Evolutionary conservation across 768 basidiomycete species (phyloP), one percentile per base, ranked within the genome.

Genomic region (Mycena galopus): DNA sequence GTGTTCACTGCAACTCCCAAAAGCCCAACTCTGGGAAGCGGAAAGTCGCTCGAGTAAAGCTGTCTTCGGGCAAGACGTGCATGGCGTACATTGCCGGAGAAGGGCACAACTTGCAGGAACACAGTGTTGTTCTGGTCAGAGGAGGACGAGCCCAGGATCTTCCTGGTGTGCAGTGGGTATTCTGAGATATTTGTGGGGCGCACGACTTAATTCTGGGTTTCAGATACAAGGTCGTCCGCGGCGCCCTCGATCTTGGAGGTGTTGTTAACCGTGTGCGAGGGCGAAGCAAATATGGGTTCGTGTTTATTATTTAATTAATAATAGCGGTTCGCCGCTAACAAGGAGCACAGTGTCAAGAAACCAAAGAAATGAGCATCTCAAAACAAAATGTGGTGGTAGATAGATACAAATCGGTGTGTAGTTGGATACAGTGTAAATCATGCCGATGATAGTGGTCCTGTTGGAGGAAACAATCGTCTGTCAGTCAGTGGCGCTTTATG

Each of bases 1-100:
- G 87, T 96, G 47, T 90, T 92, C 76, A 94, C 91, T 63, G 90
- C 89, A 75, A 94, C 92, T 77, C 98, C 98, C 27, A 98, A 96
- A 99, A 99, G 80, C 98, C 98, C 73, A 99, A 99, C 83, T 99
- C 97, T 14, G 97, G 97, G 42, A 96, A 98, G 79, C 95, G 98
- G 72, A 99, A 98, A 85, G 95, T 99, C 67, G 96, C 96, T 53
- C 89, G 95, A 77, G 92, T 99, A 76, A 97, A 97, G 85, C 86
- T 99, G 67, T 89, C 92, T 25, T 96, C 92, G 16, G 98, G 98
- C 60, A 92, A 94, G 81, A 92, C 91, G 51, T 88, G 96, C 73
- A 94, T 94, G 86, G 96, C 96, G 19, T 99, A 98, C 81, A 96
- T 99, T 69, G 94, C 93, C 55, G 98, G 98, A 77, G 98, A 99